A percentile compares a stretch with the other conserved stretches of the same genome.
Conservation (phyloP, 768 basidiomycete species). For the Hericium alpestre region DNA sequence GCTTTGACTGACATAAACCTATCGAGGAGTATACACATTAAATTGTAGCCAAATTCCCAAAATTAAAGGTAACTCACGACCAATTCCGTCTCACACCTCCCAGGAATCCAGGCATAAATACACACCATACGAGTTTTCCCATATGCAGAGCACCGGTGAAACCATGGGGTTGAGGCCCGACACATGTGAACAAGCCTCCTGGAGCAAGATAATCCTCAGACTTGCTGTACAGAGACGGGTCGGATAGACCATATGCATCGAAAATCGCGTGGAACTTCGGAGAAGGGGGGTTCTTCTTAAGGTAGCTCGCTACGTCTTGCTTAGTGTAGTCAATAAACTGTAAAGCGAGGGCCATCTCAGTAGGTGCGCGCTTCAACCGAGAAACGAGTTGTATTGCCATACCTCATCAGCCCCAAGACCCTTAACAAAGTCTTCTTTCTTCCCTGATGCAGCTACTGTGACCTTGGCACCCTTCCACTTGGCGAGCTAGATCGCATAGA, state of each 20-base stretch:
- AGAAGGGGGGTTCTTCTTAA: constrained; percentile 33
- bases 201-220: constrained; percentile 45
- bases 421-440: constrained; percentile 49
- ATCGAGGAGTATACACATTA: no score
- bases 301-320: constrained; percentile 35
- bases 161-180: constrained; percentile 33
- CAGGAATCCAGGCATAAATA: constrained; percentile 34
- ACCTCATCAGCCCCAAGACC: constrained; percentile 59
- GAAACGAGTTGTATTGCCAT: neutral
- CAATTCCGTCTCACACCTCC: constrained; percentile 42
- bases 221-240: constrained; percentile 33
- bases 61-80: constrained; percentile 25
- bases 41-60: no score
- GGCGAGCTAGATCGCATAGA: constrained; percentile 61
- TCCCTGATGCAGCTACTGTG: constrained; percentile 45
- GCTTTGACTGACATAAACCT: no score
- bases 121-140: neutral
- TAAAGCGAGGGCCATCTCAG: neutral
- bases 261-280: constrained; percentile 48
- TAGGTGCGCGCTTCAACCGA: neutral
- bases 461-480: constrained; percentile 54
- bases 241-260: constrained; percentile 46
- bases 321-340: constrained; percentile 55
- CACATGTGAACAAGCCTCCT: constrained; percentile 41
- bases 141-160: constrained; percentile 3